Evolutionary conservation across 352 stramenopile genomes (phyloP), one percentile per base, ranked within the genome.

Genomic region (Hyaloperonospora brassicae): DNA sequence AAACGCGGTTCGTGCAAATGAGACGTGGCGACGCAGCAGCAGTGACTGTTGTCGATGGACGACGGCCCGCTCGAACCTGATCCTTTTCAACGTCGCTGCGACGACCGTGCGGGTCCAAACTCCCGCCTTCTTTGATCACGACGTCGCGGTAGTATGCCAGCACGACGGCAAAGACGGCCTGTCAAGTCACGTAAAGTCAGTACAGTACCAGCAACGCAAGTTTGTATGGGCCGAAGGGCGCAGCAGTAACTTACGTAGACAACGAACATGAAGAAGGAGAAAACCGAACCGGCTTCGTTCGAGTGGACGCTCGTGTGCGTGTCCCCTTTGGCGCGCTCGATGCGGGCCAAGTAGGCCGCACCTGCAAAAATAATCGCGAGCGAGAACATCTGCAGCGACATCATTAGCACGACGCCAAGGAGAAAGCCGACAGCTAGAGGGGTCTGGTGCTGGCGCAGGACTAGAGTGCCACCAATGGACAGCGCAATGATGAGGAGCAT

Each of bases 341-440:
- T 76, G 42, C 75, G 76, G 22, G 77, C 82, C 47, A 89, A 56
- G 59, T 87, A 87, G 30, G 81, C 79, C 4, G 69, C 72, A 27
- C 82, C 77, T 21, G 79, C 76, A 56, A 89, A 89, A 53, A 92
- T 75, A 47, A 92, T 72, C 9, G 70, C 80, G 31, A 92, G 66
- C 62, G 77, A 87, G 64, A 92, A 88, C 79, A 90, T 89, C 54
- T 92, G 79, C 59, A 92, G 76, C 50, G 80, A 76, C 84, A 94
- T 94, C 79, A 95, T 94, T 48, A 94, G 72, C 40, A 95, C 84
- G 54, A 95, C 80, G 64, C 86, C 86, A 49, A 95, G 88, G 60
- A 95, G 89, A 58, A 95, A 93, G 46, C 86, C 84, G 35, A 95
- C 81, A 13, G 86, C 84, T 39, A 95, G 59, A 14, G 81, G 79